Percentiles rank a stretch among this genome's conserved stretches.
Evolutionary conservation across 2,329 filamentous ascomycete genomes (phyloP).

Genomic region (Emericellopsis atlantica): DNA sequence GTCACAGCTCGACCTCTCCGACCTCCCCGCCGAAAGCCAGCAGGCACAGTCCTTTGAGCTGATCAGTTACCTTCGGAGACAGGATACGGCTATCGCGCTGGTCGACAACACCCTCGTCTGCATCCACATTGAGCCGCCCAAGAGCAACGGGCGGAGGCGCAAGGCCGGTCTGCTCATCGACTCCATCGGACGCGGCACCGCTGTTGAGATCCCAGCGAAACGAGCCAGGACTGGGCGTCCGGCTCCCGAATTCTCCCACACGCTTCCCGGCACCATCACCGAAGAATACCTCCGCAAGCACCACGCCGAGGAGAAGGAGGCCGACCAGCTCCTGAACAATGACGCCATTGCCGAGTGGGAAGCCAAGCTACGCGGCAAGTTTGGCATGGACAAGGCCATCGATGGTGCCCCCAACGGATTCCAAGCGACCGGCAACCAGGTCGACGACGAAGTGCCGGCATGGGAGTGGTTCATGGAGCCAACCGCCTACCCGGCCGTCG

Average conservation of each 20-base stretch:
- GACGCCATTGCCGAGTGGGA: conserved; percentile 38
- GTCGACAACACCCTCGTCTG: conserved; percentile 52
- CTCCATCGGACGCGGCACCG: conserved; percentile 54
- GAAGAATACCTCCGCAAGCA: conserved; percentile 34
- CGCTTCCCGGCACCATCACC: conserved; percentile 35
- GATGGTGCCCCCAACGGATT: neutral
- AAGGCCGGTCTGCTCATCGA: conserved; percentile 57
- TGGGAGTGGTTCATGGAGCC: conserved; percentile 37
- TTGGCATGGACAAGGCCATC: conserved; percentile 26
- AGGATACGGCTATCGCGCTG: conserved; percentile 54
- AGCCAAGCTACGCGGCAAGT: conserved; percentile 31
- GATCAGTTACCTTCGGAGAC: conserved; percentile 50
- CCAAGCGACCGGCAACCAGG: conserved; percentile 3
- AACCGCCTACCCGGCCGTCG: conserved; percentile 37
- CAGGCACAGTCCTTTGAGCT: conserved; percentile 26
- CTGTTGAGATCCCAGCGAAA: conserved; percentile 21
- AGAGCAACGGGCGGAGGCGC: conserved; percentile 39
- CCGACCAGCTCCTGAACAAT: conserved; percentile 32
- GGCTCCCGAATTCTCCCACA: conserved; percentile 17
- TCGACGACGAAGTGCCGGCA: conserved; percentile 19
- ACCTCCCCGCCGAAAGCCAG: conserved; percentile 22
- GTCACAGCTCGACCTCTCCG: conserved; percentile 28
- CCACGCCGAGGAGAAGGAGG: conserved; percentile 27
- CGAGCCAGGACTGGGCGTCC: conserved; percentile 16
- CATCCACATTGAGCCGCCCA: conserved; percentile 54